These are phyloP conservation scores for Pleoardoris graminearum DNA, from an alignment of 2,329 filamentous ascomycete genomes.

Conservation along the genomic window DNA sequence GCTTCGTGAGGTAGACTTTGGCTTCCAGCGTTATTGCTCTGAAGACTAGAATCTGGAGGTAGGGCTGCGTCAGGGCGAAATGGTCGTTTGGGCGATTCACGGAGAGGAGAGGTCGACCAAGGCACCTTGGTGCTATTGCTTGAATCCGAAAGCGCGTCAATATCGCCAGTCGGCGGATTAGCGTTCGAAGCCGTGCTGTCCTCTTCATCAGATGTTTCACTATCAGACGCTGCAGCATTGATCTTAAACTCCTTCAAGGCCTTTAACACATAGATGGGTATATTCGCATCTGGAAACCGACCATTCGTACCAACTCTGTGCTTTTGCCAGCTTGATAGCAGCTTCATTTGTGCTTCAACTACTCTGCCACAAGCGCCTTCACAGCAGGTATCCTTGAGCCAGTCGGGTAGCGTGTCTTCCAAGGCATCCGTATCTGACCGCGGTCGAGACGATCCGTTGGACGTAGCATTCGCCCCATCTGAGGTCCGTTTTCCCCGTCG, in stretches of 20 bases:
- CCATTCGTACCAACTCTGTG: slow-evolving; percentile 29
- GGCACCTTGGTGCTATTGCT: slow-evolving; percentile 17
- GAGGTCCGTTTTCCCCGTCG: not conserved
- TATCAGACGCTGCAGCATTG: not conserved
- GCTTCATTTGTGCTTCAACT: not conserved
- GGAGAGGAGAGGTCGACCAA: slow-evolving; percentile 25
- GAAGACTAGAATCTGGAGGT: slow-evolving; percentile 38
- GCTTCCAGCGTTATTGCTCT: not conserved
- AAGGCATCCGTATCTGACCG: not conserved
- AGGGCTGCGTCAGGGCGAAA: slow-evolving; percentile 14
- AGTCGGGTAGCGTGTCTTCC: not conserved
- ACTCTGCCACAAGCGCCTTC: slow-evolving; percentile 3
- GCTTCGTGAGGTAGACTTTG: not conserved
- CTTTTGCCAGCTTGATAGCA: slow-evolving; percentile 21
- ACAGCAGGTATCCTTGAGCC: slow-evolving; percentile 3
- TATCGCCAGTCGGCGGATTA: not conserved
- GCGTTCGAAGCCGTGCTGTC: not conserved
- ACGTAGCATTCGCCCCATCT: not conserved
- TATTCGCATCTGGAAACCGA: slow-evolving; percentile 42
- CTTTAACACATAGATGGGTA: slow-evolving; percentile 42
- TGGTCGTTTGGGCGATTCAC: slow-evolving; percentile 22
- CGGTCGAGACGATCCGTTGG: not conserved
- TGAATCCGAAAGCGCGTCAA: slow-evolving; percentile 4
- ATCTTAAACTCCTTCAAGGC: slow-evolving; percentile 12
- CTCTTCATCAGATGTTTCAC: not conserved